These are phyloP conservation scores for Candida chauliodis DNA, from an alignment of 805 yeast genomes.

Conservation along the genomic window DNA sequence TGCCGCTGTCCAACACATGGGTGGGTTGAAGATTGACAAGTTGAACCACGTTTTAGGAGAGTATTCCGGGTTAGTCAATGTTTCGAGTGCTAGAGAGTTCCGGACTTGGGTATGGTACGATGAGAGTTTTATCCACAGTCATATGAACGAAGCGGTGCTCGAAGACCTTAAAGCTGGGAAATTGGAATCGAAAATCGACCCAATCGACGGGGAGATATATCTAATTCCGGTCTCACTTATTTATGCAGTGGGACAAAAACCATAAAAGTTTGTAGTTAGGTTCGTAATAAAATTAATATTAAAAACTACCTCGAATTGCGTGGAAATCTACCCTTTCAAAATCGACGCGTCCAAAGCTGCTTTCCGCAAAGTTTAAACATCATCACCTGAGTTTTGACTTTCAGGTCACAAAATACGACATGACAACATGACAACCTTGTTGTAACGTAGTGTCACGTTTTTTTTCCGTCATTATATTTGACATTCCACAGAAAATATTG, in stretches of 20 bases:
- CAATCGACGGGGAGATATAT: conserved; percentile 11
- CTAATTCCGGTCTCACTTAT: conserved; percentile 19
- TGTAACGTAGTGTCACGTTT: too few species aligned
- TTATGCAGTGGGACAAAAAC: conserved; percentile 25
- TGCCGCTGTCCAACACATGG: conserved; percentile 27
- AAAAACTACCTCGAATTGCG: too few species aligned
- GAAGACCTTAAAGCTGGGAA: conserved; percentile 15
- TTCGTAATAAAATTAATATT: too few species aligned
- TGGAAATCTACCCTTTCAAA: too few species aligned
- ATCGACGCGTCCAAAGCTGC: too few species aligned
- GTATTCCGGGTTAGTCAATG: conserved; percentile 19
- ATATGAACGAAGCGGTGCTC: conserved; percentile 15
- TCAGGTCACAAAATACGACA: too few species aligned
- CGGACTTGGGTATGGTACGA: conserved; percentile 21
- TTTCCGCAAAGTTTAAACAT: too few species aligned
- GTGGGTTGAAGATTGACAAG: conserved; percentile 25
- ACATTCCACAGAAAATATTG: too few species aligned
- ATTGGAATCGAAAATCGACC: conserved; percentile 12
- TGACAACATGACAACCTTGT: too few species aligned
- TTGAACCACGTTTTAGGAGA: conserved; percentile 19
- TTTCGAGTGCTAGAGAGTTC: conserved; percentile 19
- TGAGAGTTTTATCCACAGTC: conserved; percentile 21
- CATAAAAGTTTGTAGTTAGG: background rate
- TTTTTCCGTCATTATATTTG: too few species aligned
- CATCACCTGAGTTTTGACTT: too few species aligned